phyloP scores from a whole-genome alignment of 2,329 filamentous ascomycete genomes.

The Teratosphaeria pseudoeucalypti region DNA sequence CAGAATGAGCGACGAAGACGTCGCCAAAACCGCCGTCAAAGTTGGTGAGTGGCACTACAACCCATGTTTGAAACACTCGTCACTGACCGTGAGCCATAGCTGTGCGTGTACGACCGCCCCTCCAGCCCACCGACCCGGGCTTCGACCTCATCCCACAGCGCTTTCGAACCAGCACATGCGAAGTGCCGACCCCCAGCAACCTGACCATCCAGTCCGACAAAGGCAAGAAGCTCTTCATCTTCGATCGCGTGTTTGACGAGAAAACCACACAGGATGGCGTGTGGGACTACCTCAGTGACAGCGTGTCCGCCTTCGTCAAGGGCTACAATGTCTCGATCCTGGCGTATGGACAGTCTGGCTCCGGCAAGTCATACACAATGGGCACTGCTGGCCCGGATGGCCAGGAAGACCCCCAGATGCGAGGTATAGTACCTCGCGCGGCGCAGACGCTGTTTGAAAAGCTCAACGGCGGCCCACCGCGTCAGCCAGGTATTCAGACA shows the following conservation, averaged over 20 bases:
- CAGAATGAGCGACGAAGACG: conserved; percentile 81
- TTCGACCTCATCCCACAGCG: conserved; percentile 92
- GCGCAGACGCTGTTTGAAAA: conserved; percentile 80
- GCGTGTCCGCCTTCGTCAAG: conserved; percentile 79
- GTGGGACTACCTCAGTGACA: conserved; percentile 89
- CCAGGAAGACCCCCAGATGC: conserved; percentile 19
- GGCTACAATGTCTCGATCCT: conserved; percentile 98
- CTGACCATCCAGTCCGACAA: conserved; percentile 73
- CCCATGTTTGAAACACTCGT: background rate
- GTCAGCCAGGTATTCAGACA: conserved; percentile 50
- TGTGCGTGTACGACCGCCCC: conserved; percentile 11
- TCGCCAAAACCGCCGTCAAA: conserved; percentile 85
- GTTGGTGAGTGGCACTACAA: conserved; percentile 61
- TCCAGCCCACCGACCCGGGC: conserved; percentile 63
- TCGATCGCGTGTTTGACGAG: conserved; percentile 85
- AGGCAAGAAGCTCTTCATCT: conserved; percentile 88
- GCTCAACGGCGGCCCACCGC: conserved; percentile 58
- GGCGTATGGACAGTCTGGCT: conserved; percentile 93
- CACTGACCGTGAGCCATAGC: conserved; percentile 5
- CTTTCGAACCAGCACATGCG: conserved; percentile 86
- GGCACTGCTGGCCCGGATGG: conserved; percentile 81
- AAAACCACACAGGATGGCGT: conserved; percentile 77
- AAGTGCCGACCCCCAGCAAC: conserved; percentile 75
- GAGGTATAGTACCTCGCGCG: conserved; percentile 91
- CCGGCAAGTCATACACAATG: conserved; percentile 98